phyloP scores from a whole-genome alignment of 2,329 filamentous ascomycete species.

The Dendryphion nanum region DNA sequence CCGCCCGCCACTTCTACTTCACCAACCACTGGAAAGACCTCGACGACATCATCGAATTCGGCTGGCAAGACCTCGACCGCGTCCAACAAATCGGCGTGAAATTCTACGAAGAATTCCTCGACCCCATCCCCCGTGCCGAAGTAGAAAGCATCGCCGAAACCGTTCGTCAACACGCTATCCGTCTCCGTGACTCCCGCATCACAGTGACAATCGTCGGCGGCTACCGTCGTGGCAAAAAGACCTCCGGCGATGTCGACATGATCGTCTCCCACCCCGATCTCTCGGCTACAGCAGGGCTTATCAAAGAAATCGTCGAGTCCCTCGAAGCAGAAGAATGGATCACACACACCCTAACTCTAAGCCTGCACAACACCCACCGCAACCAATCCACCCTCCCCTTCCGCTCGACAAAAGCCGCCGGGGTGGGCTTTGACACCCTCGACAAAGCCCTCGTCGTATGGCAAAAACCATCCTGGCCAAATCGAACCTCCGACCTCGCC shows the following conservation, averaged over 20 bases:
- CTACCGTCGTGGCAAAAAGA: slow-evolving; percentile 73
- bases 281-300: slow-evolving; percentile 63
- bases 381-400: slow-evolving; percentile 65
- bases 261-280: slow-evolving; percentile 78
- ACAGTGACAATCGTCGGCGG: slow-evolving; percentile 72
- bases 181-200: slow-evolving; percentile 54
- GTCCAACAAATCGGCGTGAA: slow-evolving; percentile 94
- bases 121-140: slow-evolving; percentile 69
- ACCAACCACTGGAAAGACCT: slow-evolving; percentile 75
- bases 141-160: slow-evolving; percentile 66
- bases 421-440: slow-evolving; percentile 75
- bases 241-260: slow-evolving; percentile 80
- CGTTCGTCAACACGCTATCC: slow-evolving; percentile 66
- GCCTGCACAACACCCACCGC: slow-evolving; percentile 67
- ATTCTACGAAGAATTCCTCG: slow-evolving; percentile 81
- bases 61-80: slow-evolving; percentile 71
- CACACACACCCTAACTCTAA: slow-evolving; percentile 76
- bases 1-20: slow-evolving; percentile 77
- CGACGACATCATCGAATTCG: slow-evolving; percentile 81
- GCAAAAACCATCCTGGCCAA: slow-evolving; percentile 63
- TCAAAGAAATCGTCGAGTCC: slow-evolving; percentile 67
- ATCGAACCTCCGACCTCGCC: slow-evolving; percentile 35
- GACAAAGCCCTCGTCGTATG: slow-evolving; percentile 93
- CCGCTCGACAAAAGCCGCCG: slow-evolving; percentile 40
- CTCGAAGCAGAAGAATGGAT: slow-evolving; percentile 71